phyloP scores from a whole-genome alignment of 441 rosid genomes.

The Erysimum cheiri region DNA sequence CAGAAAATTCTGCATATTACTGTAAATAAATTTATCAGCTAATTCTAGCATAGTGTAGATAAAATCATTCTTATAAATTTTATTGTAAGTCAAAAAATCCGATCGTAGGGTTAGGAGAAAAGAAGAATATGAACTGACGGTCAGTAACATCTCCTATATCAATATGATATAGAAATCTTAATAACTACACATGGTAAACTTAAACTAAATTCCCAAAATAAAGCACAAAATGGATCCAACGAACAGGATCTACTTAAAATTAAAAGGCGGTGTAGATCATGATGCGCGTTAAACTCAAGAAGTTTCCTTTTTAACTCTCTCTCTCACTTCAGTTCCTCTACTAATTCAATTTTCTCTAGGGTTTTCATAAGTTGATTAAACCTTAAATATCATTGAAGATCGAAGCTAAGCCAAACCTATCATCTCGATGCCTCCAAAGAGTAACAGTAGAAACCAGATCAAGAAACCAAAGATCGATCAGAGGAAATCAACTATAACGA shows the following conservation, averaged over 20 bases:
- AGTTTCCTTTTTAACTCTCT: background rate
- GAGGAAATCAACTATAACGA: too few relatives aligned
- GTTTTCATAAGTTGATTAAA: background rate
- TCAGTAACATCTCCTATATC: background rate
- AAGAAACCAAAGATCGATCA: too few relatives aligned
- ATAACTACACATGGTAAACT: background rate
- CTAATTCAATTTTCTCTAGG: background rate
- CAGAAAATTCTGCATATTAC: too few relatives aligned
- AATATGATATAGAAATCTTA: background rate
- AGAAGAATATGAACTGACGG: background rate
- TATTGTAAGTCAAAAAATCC: background rate
- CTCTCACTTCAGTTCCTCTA: background rate
- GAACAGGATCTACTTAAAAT: background rate
- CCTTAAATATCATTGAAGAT: too few relatives aligned
- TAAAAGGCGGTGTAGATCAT: background rate
- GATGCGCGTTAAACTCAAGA: background rate
- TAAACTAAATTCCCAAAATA: background rate
- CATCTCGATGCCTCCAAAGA: too few relatives aligned
- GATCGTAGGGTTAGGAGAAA: background rate
- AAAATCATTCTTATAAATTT: too few relatives aligned
- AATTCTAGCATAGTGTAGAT: too few relatives aligned
- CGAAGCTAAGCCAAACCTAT: too few relatives aligned
- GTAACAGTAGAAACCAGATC: too few relatives aligned
- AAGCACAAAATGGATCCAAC: background rate
- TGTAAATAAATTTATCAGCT: too few relatives aligned